These are phyloP conservation scores for Hypoxylon intermedium DNA, from an alignment of 495 filamentous ascomycete genomes.

Conservation along the genomic window DNA sequence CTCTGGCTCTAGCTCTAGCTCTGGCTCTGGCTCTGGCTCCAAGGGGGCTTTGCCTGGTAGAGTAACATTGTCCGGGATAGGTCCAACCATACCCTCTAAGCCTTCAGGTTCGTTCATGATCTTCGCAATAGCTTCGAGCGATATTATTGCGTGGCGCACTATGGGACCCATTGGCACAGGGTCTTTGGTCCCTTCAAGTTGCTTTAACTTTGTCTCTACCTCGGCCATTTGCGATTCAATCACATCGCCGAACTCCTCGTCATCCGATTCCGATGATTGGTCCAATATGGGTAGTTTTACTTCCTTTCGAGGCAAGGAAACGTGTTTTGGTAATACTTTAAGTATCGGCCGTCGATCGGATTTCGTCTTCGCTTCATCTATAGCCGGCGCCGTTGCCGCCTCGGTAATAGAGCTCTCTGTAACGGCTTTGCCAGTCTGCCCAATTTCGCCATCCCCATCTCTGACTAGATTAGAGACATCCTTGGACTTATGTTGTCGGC, in stretches of 20 bases:
- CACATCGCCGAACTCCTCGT: constrained; percentile 60
- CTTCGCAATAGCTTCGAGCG: constrained; percentile 43
- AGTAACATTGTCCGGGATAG: constrained; percentile 40
- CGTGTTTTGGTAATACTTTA: constrained; percentile 22
- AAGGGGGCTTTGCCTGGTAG: constrained; percentile 43
- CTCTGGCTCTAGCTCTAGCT: too few species aligned
- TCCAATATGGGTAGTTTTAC: constrained; percentile 36
- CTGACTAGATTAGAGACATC: constrained; percentile 16
- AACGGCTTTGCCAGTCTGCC: constrained; percentile 1
- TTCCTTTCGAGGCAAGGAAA: constrained; percentile 43
- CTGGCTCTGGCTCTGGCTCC: constrained; percentile 42
- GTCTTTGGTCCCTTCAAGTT: constrained; percentile 43
- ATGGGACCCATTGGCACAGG: constrained; percentile 36
- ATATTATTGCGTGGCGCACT: constrained; percentile 43
- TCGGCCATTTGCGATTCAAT: constrained; percentile 56
- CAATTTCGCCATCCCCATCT: constrained; percentile 14
- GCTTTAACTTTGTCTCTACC: constrained; percentile 49
- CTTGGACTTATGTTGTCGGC: constrained; percentile 41
- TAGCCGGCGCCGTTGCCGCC: not conserved
- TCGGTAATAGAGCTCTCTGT: constrained; percentile 1
- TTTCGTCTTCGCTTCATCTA: constrained; percentile 14
- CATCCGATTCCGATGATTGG: constrained; percentile 56
- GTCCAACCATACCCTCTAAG: constrained; percentile 45
- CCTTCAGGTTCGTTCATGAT: constrained; percentile 45
- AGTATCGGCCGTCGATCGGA: constrained; percentile 24